A percentile compares a stretch with the other conserved stretches of the same genome.
Conservation (phyloP, 345 rosid genomes). For the Chamaenerion angustifolium region DNA sequence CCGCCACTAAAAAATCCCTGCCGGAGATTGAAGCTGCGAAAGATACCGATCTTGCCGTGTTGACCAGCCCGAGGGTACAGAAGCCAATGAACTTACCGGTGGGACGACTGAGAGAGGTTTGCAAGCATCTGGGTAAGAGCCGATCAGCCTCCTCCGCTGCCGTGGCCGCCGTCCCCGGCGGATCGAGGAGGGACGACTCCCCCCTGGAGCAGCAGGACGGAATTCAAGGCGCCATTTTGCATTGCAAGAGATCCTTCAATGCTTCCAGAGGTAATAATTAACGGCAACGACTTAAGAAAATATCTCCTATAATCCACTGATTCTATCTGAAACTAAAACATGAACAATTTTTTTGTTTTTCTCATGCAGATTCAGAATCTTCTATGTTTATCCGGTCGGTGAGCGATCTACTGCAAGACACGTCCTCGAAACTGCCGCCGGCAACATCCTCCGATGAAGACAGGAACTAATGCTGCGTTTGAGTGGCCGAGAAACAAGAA, state of each 20-base stretch:
- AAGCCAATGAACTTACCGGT: constrained; percentile 31
- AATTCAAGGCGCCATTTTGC: constrained; percentile 88
- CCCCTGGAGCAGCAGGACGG: constrained; percentile 85
- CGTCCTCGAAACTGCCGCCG: constrained; percentile 15
- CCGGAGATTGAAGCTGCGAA: constrained; percentile 14
- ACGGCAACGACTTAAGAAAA: not conserved
- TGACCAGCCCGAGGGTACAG: constrained; percentile 10
- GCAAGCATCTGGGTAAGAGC: constrained; percentile 83
- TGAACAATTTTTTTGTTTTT: not conserved
- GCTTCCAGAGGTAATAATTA: constrained; percentile 56
- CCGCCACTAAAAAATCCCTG: constrained; percentile 7
- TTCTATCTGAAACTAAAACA: not conserved
- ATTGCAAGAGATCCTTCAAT: constrained; percentile 90
- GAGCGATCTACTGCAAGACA: constrained; percentile 45
- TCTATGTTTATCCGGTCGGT: constrained; percentile 47
- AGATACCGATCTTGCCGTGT: constrained; percentile 9
- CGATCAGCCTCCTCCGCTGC: constrained; percentile 71
- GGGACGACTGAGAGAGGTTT: constrained; percentile 66
- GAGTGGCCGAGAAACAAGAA: too few species aligned
- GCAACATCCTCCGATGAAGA: constrained; percentile 14
- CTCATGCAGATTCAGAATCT: constrained; percentile 38
- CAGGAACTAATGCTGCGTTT: not conserved
- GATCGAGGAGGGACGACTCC: constrained; percentile 74
- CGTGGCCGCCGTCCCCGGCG: constrained; percentile 27
- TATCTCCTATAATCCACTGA: not conserved